Evolutionary conservation across 768 basidiomycete species (phyloP).

Genomic region (Suillus paluster): DNA sequence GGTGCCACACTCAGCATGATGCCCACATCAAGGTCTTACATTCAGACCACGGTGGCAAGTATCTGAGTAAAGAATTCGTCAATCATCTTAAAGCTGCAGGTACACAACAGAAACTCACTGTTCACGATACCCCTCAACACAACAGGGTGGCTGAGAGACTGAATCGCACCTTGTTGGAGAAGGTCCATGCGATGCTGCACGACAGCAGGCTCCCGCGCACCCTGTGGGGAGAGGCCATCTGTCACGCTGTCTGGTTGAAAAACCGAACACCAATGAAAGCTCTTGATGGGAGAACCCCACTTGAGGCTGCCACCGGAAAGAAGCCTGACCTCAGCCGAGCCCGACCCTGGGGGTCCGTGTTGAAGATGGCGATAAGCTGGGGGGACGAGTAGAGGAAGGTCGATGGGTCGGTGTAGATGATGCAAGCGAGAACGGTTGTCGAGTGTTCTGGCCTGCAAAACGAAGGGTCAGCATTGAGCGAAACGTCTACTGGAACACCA

Average conservation of each 20-base stretch:
- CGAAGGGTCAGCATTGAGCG: too few relatives aligned
- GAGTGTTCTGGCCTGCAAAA: too few relatives aligned
- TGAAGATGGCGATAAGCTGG: too few relatives aligned
- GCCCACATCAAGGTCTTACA: too few relatives aligned
- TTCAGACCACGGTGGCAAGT: constrained; percentile 38
- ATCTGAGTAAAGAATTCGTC: constrained; percentile 24
- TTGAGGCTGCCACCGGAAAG: constrained; percentile 15
- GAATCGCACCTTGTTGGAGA: constrained; percentile 36
- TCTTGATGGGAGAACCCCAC: constrained; percentile 24
- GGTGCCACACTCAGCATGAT: too few relatives aligned
- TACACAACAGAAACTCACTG: too few relatives aligned
- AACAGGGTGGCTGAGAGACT: constrained; percentile 44
- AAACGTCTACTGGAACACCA: too few relatives aligned
- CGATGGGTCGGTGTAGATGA: too few relatives aligned
- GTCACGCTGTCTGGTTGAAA: constrained; percentile 31
- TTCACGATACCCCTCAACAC: constrained; percentile 27
- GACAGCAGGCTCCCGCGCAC: constrained; percentile 31
- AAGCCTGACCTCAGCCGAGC: constrained; percentile 1
- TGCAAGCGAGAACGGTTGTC: too few relatives aligned
- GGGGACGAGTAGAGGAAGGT: too few relatives aligned
- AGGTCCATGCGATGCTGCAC: constrained; percentile 36
- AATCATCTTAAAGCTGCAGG: constrained; percentile 16
- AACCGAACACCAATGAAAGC: constrained; percentile 31
- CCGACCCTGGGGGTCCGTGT: too few relatives aligned
- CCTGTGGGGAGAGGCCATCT: constrained; percentile 40